Evolutionary conservation across 1,139 yeast genomes (phyloP).

Genomic region (Debaryomycetaceae sp.): DNA sequence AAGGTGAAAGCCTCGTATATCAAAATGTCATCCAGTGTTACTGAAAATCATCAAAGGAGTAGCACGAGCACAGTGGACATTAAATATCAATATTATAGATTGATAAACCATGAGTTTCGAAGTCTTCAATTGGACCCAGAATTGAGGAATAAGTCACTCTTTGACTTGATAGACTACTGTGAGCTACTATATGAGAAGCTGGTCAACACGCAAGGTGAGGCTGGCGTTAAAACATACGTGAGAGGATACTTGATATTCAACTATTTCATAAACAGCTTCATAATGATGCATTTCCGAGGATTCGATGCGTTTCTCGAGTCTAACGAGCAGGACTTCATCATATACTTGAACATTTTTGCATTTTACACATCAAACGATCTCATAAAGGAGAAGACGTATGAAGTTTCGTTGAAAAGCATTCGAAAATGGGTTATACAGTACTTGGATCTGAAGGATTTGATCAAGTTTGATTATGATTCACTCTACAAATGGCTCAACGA

Average conservation of each 20-base stretch:
- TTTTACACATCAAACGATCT: conserved; percentile 34
- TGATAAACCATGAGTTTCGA: conserved; percentile 37
- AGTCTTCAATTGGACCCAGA: conserved; percentile 32
- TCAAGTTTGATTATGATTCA: conserved; percentile 36
- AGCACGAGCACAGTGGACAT: neutral
- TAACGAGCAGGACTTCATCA: conserved; percentile 40
- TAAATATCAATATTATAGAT: conserved; percentile 18
- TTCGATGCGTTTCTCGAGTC: conserved; percentile 40
- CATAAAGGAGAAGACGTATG: conserved; percentile 18
- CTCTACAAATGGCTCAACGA: conserved; percentile 39
- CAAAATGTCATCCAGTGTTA: neutral
- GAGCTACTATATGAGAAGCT: conserved; percentile 37
- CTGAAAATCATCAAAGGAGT: neutral
- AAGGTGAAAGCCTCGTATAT: neutral
- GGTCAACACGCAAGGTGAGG: conserved; percentile 13
- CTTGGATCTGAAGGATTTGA: conserved; percentile 26
- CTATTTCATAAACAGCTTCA: conserved; percentile 42
- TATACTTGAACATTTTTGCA: conserved; percentile 42
- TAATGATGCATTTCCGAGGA: conserved; percentile 44
- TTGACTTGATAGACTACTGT: conserved; percentile 44
- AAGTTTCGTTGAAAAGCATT: conserved; percentile 21
- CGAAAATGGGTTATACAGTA: conserved; percentile 29
- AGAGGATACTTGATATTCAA: conserved; percentile 42
- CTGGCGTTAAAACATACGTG: conserved; percentile 26
- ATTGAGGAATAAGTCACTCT: conserved; percentile 32